Base-by-base conservation (phyloP, 1,284 basidiomycete species). In the Xerocomus nothofagi region DNA sequence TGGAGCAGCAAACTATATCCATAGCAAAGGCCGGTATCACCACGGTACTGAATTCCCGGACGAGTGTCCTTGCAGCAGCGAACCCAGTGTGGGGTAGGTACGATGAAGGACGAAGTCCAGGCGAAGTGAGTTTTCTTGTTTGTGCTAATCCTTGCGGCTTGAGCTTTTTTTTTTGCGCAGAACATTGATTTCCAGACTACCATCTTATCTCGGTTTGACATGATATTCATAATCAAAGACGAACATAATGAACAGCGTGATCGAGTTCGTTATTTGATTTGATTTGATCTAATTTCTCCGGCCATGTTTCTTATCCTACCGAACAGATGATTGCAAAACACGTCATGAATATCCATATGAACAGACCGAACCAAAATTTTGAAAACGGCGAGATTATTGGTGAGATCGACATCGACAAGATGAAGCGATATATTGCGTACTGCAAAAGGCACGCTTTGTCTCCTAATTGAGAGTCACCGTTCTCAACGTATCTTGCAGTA, bases 1-100 rank as follows among this genome's bases (percentile, higher is more conserved):
- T 99, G 96, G 96, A 99, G 66, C 96, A 99, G 67, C 96, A 99
- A 69, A 99, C 96, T 0, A 99, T 99, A 60, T 99, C 97, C 3
- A 98, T 99, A 58, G 96, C 96, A 30, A 99, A 99, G 71, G 97
- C 97, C 3, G 97, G 97, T 57, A 99, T 99, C 58, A 99, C 97
- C 0, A 99, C 97, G 0, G 93, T 98, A 21, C 77, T 99, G 33
- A 99, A 99, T 72, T 96, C 93, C 2, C 78, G 97, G 40, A 98
- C 97, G 0, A 94, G 91, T 54, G 96, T 99, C 7, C 79, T 99
- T 24, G 97, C 97, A 1, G 97, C 97, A 3, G 97, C 97, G 10
- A 99, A 99, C 73, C 97, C 97, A 1, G 94, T 99, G 11, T 98
- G 96, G 78, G 97, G 97, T 44, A 81, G 97, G 49, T 99, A 99